A percentile compares a stretch with the other conserved stretches of the same genome.
Evolutionary conservation across 257 asterid species (phyloP).

Genomic region (Lycium barbarum): DNA sequence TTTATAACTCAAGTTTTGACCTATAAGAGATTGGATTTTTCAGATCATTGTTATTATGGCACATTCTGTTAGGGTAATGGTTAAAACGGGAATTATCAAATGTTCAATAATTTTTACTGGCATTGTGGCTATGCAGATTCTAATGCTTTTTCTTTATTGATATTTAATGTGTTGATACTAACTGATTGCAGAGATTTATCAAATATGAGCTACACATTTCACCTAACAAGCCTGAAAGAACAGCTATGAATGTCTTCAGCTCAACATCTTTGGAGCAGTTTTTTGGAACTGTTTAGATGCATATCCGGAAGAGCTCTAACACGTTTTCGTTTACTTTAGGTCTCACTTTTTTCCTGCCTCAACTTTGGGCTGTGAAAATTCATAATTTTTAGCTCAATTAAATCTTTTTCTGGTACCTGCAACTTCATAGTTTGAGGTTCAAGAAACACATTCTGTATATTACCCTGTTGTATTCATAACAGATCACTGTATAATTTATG

Average conservation of each 20-base stretch:
- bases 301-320: neutral
- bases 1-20: neutral
- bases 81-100: neutral
- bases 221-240: constrained; percentile 60
- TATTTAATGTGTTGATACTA: neutral
- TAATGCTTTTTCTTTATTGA: neutral
- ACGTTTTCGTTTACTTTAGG: constrained; percentile 9
- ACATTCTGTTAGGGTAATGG: neutral
- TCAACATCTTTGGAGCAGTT: constrained; percentile 67
- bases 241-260: constrained; percentile 64
- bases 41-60: neutral
- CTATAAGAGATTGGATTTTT: neutral
- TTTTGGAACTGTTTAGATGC: constrained; percentile 60
- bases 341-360: constrained; percentile 1
- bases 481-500: neutral
- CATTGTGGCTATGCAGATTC: neutral
- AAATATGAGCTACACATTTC: constrained; percentile 81
- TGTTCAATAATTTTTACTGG: neutral
- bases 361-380: constrained; percentile 4
- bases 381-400: neutral
- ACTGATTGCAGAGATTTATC: constrained; percentile 83
- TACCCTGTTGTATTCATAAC: neutral
- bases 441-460: neutral
- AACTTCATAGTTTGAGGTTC: constrained; percentile 6
- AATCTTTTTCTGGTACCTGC: neutral